Percentiles rank a stretch among this genome's conserved stretches.
These are phyloP conservation scores for Veloboletus limbatus DNA, from an alignment of 1,284 basidiomycete genomes.

Conservation along the genomic window DNA sequence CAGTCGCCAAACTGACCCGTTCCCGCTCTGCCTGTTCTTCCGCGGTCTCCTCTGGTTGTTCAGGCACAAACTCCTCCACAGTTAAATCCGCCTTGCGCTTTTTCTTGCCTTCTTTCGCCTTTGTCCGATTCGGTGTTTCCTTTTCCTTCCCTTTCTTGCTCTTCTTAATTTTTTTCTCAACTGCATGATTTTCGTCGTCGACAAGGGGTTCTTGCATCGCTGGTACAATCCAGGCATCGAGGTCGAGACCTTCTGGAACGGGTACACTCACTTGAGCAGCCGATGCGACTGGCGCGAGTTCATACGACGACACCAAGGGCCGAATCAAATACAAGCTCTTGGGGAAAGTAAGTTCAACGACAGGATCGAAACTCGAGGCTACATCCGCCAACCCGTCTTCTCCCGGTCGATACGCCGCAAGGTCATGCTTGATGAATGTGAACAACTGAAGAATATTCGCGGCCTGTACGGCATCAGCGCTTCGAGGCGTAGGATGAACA, in stretches of 20 bases:
- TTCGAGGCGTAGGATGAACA: not conserved
- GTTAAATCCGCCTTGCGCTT: slow-evolving; percentile 35
- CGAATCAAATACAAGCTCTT: slow-evolving; percentile 87
- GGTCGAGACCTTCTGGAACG: slow-evolving; percentile 80
- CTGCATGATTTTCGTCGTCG: slow-evolving; percentile 30
- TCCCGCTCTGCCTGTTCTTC: slow-evolving; percentile 60
- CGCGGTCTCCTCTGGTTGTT: slow-evolving; percentile 46
- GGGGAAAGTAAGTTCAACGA: slow-evolving; percentile 57
- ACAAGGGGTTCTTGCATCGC: slow-evolving; percentile 46
- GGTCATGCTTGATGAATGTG: slow-evolving; percentile 76
- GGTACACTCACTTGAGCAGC: slow-evolving; percentile 80
- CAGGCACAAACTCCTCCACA: slow-evolving; percentile 26
- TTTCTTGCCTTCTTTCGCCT: slow-evolving; percentile 33
- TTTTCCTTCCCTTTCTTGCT: slow-evolving; percentile 53
- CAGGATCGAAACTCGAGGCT: slow-evolving; percentile 38
- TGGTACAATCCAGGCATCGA: slow-evolving; percentile 82
- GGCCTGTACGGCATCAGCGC: slow-evolving; percentile 46
- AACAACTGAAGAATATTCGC: slow-evolving; percentile 81
- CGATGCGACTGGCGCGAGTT: slow-evolving; percentile 82
- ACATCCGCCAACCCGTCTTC: slow-evolving; percentile 39
- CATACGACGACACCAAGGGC: slow-evolving; percentile 78
- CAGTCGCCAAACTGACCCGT: slow-evolving; percentile 41
- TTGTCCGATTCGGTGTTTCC: slow-evolving; percentile 35
- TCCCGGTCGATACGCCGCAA: slow-evolving; percentile 56
- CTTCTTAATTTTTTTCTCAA: slow-evolving; percentile 38